Percentiles rank a stretch among this genome's conserved stretches.
Evolutionary conservation across 805 yeast genomes (phyloP).

Genomic region (Brettanomyces naardenensis): DNA sequence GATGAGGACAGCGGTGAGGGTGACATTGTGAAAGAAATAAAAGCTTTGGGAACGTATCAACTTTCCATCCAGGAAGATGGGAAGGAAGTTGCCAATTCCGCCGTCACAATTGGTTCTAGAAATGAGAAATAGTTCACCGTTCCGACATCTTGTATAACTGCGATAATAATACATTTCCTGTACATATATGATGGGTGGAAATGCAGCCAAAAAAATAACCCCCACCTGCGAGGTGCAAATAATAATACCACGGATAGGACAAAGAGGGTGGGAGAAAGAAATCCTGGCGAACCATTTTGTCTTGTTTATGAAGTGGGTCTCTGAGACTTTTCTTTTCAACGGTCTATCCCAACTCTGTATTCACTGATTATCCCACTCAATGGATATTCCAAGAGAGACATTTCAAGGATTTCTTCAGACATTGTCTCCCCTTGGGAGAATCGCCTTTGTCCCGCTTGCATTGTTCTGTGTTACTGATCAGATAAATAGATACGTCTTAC

Average conservation of each 20-base stretch:
- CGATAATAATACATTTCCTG: neutral
- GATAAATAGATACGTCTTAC: conserved; percentile 9
- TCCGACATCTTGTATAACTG: neutral
- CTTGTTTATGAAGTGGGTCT: no score
- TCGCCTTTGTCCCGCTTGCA: conserved; percentile 17
- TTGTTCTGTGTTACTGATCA: conserved; percentile 16
- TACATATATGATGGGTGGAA: no score
- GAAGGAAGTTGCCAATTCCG: conserved; percentile 9
- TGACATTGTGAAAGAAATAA: conserved; percentile 10
- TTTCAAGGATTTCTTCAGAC: neutral
- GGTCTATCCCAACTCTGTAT: no score
- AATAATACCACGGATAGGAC: no score
- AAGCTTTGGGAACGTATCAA: conserved; percentile 16
- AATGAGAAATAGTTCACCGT: neutral
- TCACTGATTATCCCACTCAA: no score
- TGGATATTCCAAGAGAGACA: neutral
- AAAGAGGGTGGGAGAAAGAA: no score
- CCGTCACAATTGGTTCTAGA: conserved; percentile 17
- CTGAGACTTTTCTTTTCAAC: no score
- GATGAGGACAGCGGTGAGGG: conserved; percentile 1
- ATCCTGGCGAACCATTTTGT: no score
- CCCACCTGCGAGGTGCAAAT: no score
- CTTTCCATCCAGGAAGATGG: conserved; percentile 14
- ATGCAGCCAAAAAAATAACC: no score
- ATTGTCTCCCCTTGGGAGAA: conserved; percentile 18